Evolutionary conservation across 176 grass and related monocot species (phyloP).

Genomic region (Bothriochloa decipiens): DNA sequence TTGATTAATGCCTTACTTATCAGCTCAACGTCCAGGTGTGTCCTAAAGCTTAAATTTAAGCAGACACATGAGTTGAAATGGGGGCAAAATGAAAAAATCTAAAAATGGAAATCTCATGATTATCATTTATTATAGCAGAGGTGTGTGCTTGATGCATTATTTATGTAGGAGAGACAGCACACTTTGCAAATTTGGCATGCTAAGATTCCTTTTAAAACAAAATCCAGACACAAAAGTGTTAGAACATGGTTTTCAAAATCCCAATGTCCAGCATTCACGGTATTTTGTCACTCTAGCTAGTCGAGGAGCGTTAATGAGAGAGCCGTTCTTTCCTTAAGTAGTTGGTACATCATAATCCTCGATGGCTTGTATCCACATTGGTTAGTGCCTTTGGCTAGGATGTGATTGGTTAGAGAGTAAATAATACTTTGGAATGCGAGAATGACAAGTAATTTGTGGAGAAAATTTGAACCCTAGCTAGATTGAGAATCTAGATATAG

Average conservation of each 20-base stretch:
- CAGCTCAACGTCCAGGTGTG: constrained; percentile 9
- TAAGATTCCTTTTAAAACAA: neutral
- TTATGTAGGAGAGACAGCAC: neutral
- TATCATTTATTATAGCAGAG: neutral
- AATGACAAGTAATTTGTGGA: neutral
- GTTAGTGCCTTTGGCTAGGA: neutral
- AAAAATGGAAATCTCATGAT: neutral
- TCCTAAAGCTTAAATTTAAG: neutral
- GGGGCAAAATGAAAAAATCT: constrained; percentile 12
- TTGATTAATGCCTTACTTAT: neutral
- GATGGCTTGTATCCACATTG: neutral
- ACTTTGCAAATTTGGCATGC: neutral
- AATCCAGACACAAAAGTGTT: neutral
- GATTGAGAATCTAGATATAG: neutral
- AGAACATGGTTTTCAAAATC: neutral
- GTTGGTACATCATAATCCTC: neutral
- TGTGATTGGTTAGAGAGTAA: neutral
- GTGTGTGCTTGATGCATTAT: neutral
- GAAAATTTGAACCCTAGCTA: neutral
- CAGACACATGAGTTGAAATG: neutral
- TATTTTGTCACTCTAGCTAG: neutral
- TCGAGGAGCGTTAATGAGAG: neutral
- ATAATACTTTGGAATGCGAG: neutral
- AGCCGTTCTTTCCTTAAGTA: neutral
- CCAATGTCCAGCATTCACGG: neutral